A percentile compares a stretch with the other conserved stretches of the same genome.
Evolutionary conservation across 495 filamentous ascomycete species (phyloP).

Genomic region (Annulohypoxylon maeteangense): DNA sequence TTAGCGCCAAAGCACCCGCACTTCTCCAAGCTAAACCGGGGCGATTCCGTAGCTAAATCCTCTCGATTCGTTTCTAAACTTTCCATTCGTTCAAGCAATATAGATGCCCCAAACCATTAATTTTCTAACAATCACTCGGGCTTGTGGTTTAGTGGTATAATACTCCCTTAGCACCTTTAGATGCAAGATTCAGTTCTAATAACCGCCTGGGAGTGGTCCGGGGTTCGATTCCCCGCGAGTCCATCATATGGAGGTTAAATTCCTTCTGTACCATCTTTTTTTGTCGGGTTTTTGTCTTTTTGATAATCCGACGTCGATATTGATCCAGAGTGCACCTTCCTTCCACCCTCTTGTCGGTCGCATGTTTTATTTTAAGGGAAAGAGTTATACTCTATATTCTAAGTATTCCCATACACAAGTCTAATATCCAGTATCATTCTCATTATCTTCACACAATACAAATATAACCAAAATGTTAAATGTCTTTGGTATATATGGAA

Average conservation of each 20-base stretch:
- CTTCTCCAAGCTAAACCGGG: neutral
- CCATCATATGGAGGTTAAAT: constrained; percentile 40
- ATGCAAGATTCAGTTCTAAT: neutral
- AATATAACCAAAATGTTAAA: no score
- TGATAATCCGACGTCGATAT: neutral
- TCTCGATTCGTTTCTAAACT: neutral
- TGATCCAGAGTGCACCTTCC: neutral
- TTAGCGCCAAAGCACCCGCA: neutral
- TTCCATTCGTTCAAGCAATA: neutral
- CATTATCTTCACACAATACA: no score
- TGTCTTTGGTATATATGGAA: no score
- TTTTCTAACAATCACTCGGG: neutral
- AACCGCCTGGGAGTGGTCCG: constrained; percentile 61
- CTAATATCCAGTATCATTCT: no score
- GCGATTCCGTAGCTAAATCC: neutral
- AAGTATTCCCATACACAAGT: no score
- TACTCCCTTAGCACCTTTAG: constrained; percentile 42
- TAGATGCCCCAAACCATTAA: neutral
- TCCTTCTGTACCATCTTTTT: constrained; percentile 35
- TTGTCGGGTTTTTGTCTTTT: neutral
- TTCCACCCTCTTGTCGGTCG: neutral
- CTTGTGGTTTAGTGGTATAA: constrained; percentile 47
- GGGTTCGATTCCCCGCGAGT: constrained; percentile 66
- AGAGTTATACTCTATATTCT: no score
- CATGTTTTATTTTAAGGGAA: neutral